Evolutionary conservation across 257 asterid genomes (phyloP).

Genomic region (Leonotis leonurus): DNA sequence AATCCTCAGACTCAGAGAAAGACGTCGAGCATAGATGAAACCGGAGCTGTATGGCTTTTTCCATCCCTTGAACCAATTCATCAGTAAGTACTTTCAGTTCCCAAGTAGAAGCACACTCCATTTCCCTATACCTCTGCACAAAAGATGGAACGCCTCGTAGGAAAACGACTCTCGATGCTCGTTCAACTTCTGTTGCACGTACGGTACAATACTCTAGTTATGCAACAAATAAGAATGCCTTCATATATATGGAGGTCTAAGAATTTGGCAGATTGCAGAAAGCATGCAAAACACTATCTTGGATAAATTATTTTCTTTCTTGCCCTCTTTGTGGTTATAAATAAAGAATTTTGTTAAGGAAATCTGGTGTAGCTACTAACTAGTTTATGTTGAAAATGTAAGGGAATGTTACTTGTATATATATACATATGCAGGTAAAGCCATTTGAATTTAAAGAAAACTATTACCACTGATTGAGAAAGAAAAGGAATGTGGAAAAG

Average conservation of each 20-base stretch:
- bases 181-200: neutral
- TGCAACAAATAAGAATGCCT: neutral
- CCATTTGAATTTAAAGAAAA: conserved; percentile 32
- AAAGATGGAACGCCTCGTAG: neutral
- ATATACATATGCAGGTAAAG: conserved; percentile 8
- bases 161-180: neutral
- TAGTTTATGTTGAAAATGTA: conserved; percentile 1
- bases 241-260: neutral
- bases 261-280: neutral
- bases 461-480: conserved; percentile 7
- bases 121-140: conserved; percentile 6
- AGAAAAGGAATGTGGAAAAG: conserved; percentile 34
- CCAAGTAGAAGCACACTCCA: conserved; percentile 42
- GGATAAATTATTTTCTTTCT: neutral
- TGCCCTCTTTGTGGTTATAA: neutral
- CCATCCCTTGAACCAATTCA: conserved; percentile 78
- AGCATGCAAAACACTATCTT: neutral
- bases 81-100: conserved; percentile 42
- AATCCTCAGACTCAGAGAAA: conserved; percentile 34
- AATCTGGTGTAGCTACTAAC: conserved; percentile 4
- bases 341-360: conserved; percentile 12
- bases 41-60: conserved; percentile 59
- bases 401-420: neutral
- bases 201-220: neutral
- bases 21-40: conserved; percentile 34